Evolutionary conservation across 306 rosid genomes (phyloP), one percentile per base, ranked within the genome.

Genomic region (Sechiopsis laciniata): DNA sequence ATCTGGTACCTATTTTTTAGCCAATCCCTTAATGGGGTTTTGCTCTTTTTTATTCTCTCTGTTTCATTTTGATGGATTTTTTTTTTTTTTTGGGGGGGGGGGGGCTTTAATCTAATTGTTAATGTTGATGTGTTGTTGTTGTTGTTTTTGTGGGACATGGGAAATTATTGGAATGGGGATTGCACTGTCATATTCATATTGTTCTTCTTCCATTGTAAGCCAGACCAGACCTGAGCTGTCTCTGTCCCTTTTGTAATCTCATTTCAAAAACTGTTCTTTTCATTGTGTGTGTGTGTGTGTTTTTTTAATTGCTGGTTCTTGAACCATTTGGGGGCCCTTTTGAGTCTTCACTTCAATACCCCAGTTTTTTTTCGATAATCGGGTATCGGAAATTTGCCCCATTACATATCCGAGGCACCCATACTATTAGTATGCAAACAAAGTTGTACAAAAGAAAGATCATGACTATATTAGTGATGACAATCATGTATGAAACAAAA

Each of bases 121-220:
- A 2, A 11, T 3, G 7, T n/a, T 40, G 8, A 16, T 65, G 15
- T 19, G 1, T 26, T 26, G 29, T 26, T 26, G 55, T 22, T 11
- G n/a, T 67, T 17, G 15, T n/a, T 59, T 12, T 11, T 46, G 52
- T 63, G 71, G 53, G 53, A 40, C 53, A 63, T 65, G 71, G 29
- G 29, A 26, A 26, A 26, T 26, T 26, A 26, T 26, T 26, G 29
- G 29, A 26, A 26, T 26, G 29, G 8, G 2, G 16, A 42, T 60
- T 65, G 26, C 29, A 42, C 52, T 66, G 55, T 66, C 72, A 8
- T 66, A 45, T 66, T 45, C 55, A 12, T 66, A 2, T 66, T 66
- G 14, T 61, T 61, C 26, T 45, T 66, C 72, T 19, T 66, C 32
- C n/a, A 40, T 40, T 17, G 24, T 57, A 4, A 57, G 15, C 13